A percentile compares a stretch with the other conserved stretches of the same genome.
Evolutionary conservation across 2,329 filamentous ascomycete species (phyloP).

Genomic region (Fusarium compactum): DNA sequence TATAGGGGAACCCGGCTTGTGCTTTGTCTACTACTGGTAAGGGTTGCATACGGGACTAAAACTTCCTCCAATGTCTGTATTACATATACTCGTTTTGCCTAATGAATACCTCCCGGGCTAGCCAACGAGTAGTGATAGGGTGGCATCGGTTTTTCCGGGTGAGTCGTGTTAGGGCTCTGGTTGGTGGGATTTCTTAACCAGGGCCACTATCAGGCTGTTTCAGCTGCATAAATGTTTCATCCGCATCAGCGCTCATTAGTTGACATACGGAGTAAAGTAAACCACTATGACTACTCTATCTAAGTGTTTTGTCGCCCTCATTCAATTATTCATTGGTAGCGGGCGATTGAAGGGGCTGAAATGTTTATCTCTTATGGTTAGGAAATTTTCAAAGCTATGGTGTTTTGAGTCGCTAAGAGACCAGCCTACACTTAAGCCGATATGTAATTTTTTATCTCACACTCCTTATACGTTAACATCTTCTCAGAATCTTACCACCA

Average conservation of each 20-base stretch:
- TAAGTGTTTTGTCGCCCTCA: background rate
- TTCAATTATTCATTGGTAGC: background rate
- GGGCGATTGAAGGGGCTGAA: no score
- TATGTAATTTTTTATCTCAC: rapidly evolving
- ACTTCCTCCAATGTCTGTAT: background rate
- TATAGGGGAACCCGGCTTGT: background rate
- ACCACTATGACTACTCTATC: background rate
- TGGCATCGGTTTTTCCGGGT: background rate
- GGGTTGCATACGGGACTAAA: background rate
- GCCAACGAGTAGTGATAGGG: background rate
- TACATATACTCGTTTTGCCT: background rate
- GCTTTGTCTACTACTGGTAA: background rate
- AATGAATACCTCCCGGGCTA: background rate
- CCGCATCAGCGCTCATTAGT: background rate
- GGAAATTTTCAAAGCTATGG: no score
- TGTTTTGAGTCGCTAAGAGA: no score
- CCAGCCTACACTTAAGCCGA: no score
- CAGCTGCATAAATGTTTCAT: background rate
- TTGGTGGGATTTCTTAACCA: background rate
- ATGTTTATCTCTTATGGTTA: no score
- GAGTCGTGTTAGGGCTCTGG: background rate
- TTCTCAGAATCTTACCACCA: rapidly evolving
- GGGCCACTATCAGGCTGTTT: background rate
- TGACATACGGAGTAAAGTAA: background rate
- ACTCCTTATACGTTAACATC: no score